These are phyloP conservation scores for Tetrapisispora phaffii DNA, from an alignment of 805 yeast genomes.

Conservation along the genomic window DNA sequence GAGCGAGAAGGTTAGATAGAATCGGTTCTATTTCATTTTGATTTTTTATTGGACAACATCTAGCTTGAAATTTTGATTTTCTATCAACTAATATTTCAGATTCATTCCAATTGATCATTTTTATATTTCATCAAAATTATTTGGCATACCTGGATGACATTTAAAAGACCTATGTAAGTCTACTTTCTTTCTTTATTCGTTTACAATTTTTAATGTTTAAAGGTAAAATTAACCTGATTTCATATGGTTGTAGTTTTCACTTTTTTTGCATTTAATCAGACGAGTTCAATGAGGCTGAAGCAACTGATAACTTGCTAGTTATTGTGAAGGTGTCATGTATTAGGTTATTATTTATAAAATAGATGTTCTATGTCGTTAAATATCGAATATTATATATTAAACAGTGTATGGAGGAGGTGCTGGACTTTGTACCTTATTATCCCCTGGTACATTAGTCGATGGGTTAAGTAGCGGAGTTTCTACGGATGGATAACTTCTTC, in stretches of 20 bases:
- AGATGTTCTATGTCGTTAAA: not conserved
- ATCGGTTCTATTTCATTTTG: conserved; percentile 36
- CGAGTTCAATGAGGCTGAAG: too few relatives aligned
- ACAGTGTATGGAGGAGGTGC: conserved; percentile 15
- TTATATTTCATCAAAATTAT: not conserved
- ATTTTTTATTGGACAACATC: conserved; percentile 36
- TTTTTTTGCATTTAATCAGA: too few relatives aligned
- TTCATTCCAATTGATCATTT: conserved; percentile 30
- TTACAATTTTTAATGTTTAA: too few relatives aligned
- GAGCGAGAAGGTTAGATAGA: conserved; percentile 33
- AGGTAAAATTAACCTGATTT: too few relatives aligned
- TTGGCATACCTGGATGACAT: not conserved
- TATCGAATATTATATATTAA: not conserved
- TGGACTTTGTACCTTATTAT: not conserved
- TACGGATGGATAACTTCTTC: conserved; percentile 3
- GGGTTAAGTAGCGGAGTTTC: conserved; percentile 3
- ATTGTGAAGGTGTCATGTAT: not conserved
- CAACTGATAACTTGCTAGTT: too few relatives aligned
- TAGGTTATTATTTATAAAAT: not conserved
- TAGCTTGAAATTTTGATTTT: conserved; percentile 61
- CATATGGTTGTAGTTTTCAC: too few relatives aligned
- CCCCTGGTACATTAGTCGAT: conserved; percentile 1
- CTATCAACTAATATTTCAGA: conserved; percentile 37
- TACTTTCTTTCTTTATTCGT: too few relatives aligned
- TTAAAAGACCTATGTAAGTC: too few relatives aligned